phyloP scores from a whole-genome alignment of 148 eudicot species.

The Talinum fruticosum region DNA sequence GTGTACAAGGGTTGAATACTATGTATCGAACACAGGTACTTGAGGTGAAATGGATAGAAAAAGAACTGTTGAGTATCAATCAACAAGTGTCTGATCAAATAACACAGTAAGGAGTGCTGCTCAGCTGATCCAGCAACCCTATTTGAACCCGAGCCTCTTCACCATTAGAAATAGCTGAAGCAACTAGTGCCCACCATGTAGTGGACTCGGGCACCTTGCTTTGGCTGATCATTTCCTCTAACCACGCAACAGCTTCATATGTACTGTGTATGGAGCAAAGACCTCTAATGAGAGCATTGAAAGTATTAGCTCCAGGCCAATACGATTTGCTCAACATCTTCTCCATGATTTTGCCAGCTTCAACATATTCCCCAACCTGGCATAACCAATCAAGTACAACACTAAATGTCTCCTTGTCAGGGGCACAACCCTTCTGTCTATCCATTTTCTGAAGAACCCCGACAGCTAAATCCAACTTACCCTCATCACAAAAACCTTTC shows the following conservation, averaged over 20 bases:
- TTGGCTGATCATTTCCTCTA: slow-evolving; percentile 92
- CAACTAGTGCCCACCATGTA: slow-evolving; percentile 55
- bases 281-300: slow-evolving; percentile 53
- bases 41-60: no score
- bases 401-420: slow-evolving; percentile 57
- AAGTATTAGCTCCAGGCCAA: slow-evolving; percentile 50
- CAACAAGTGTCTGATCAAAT: no score
- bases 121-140: slow-evolving; percentile 23
- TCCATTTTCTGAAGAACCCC: slow-evolving; percentile 64
- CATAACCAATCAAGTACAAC: slow-evolving; percentile 62
- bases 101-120: not conserved
- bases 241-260: slow-evolving; percentile 73
- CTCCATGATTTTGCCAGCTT: slow-evolving; percentile 64
- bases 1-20: no score
- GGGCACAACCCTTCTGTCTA: slow-evolving; percentile 54
- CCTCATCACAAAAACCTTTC: slow-evolving; percentile 51
- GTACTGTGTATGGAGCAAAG: slow-evolving; percentile 49
- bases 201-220: slow-evolving; percentile 51
- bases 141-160: slow-evolving; percentile 19
- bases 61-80: no score
- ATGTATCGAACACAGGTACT: no score
- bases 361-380: slow-evolving; percentile 49
- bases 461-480: slow-evolving; percentile 45
- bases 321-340: slow-evolving; percentile 53
- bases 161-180: slow-evolving; percentile 38